Evolutionary conservation across 2,329 filamentous ascomycete genomes (phyloP).

Genomic region (Fusarium verticillioides): DNA sequence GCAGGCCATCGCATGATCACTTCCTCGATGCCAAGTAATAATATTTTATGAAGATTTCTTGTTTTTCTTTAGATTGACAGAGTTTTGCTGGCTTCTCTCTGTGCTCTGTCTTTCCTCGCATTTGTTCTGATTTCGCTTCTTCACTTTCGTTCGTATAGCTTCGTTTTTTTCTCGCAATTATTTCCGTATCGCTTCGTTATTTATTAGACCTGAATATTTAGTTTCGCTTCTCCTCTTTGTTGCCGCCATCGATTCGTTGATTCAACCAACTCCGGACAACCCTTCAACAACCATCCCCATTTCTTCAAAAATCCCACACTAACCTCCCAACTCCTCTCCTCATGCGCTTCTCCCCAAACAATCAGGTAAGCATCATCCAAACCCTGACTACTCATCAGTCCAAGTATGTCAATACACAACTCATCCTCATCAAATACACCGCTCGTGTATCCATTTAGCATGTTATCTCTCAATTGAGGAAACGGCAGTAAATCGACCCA

Average conservation of each 20-base stretch:
- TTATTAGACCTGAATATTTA: constrained; percentile 21
- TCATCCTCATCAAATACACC: constrained; percentile 36
- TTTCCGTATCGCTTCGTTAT: background rate
- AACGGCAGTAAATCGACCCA: constrained; percentile 40
- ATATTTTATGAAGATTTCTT: background rate
- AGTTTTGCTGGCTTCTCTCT: too few relatives aligned
- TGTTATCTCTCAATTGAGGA: constrained; percentile 37
- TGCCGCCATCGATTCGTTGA: constrained; percentile 52
- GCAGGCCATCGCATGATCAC: constrained; percentile 8
- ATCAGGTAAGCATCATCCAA: constrained; percentile 47
- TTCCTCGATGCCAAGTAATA: background rate
- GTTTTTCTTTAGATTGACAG: background rate
- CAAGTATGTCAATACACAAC: constrained; percentile 35
- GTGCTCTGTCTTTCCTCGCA: fast-evolving
- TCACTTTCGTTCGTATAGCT: constrained; percentile 8
- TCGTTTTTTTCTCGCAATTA: background rate
- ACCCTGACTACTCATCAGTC: background rate
- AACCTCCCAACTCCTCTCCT: constrained; percentile 59
- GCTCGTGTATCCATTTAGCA: constrained; percentile 18
- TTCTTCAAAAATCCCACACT: constrained; percentile 57
- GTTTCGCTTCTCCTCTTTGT: constrained; percentile 31
- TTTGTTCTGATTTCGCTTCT: background rate
- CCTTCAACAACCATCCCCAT: constrained; percentile 55
- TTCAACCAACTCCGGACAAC: constrained; percentile 51
- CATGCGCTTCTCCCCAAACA: constrained; percentile 61